Conservation (phyloP, 768 basidiomycete species). For the Trametes maxima region DNA sequence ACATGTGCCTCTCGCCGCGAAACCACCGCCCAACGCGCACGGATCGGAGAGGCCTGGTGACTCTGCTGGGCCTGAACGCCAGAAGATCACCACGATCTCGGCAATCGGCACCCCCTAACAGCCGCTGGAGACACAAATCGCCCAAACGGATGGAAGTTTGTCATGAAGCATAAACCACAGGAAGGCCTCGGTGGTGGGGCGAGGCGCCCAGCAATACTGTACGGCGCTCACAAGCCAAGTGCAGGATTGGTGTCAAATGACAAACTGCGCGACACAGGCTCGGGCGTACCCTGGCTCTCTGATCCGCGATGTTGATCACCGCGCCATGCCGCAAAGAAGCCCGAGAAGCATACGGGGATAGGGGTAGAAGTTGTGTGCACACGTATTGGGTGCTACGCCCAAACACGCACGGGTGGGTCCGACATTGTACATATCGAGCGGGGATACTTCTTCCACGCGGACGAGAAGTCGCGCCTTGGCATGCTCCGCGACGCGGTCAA, state of each 20-base stretch:
- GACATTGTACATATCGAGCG: not conserved
- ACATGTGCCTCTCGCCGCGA: not conserved
- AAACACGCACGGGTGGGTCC: not conserved
- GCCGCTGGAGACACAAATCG: not conserved
- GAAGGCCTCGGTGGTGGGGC: no score
- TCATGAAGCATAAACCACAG: not conserved
- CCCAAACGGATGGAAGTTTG: not conserved
- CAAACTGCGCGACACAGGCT: not conserved
- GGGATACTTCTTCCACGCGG: not conserved
- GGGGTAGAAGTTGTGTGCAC: not conserved
- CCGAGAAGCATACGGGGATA: not conserved
- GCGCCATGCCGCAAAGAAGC: conserved; percentile 8
- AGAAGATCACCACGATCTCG: not conserved
- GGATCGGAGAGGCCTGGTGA: not conserved
- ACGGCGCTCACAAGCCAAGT: not conserved
- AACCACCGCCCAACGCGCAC: not conserved
- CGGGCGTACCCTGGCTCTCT: not conserved
- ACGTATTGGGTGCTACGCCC: not conserved
- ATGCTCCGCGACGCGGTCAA: not conserved
- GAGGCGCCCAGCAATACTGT: no score
- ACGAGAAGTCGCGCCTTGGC: not conserved
- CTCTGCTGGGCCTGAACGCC: not conserved
- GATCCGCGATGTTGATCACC: conserved; percentile 14
- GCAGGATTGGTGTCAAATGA: not conserved
- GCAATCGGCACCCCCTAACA: not conserved